phyloP scores from a whole-genome alignment of 129 eudicot genomes.

The Saussurea involucrata region DNA sequence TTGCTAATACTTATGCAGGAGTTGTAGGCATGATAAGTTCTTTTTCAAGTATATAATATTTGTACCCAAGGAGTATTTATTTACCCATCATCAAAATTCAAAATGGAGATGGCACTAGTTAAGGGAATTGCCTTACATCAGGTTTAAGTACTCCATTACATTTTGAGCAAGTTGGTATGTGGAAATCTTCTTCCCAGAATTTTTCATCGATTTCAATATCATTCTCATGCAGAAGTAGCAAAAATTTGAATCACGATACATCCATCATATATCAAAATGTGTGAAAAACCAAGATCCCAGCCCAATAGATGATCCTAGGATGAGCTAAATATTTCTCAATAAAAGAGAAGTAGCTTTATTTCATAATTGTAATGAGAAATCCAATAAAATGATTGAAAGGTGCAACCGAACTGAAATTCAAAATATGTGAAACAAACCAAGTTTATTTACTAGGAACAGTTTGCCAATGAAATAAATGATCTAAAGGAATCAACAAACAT shows the following conservation, averaged over 20 bases:
- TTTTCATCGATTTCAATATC: constrained; percentile 12
- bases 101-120: neutral
- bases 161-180: constrained; percentile 66
- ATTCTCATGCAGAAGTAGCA: neutral
- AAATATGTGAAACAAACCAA: neutral
- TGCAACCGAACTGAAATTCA: neutral
- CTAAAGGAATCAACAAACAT: neutral
- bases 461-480: too few relatives aligned
- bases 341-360: neutral
- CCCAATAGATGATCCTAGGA: neutral
- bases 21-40: too few relatives aligned
- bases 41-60: too few relatives aligned
- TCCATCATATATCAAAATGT: neutral
- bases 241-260: neutral
- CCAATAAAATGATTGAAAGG: neutral
- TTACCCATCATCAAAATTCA: too few relatives aligned
- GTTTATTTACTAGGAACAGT: too few relatives aligned
- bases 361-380: neutral
- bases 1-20: too few relatives aligned
- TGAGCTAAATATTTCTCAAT: neutral
- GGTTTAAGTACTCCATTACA: constrained; percentile 86
- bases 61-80: too few relatives aligned
- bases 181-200: constrained; percentile 93
- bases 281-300: neutral
- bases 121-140: constrained; percentile 65